A percentile compares a stretch with the other conserved stretches of the same genome.
Evolutionary conservation across 495 filamentous ascomycete genomes (phyloP).

Genomic region (Chaetomium cochliodes): DNA sequence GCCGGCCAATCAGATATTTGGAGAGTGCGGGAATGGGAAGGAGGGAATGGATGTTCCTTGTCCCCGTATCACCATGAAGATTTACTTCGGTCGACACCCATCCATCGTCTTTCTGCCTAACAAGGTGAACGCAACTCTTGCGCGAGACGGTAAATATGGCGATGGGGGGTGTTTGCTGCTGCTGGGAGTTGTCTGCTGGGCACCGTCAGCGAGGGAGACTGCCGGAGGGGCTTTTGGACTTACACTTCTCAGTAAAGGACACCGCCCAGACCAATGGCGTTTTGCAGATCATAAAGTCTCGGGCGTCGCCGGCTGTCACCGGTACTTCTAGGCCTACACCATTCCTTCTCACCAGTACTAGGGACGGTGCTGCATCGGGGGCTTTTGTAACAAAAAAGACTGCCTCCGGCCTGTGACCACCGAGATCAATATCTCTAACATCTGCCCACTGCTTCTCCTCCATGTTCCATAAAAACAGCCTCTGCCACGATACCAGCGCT

Average conservation of each 20-base stretch:
- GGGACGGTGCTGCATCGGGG: conserved; percentile 36
- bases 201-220: conserved; percentile 1
- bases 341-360: conserved; percentile 58
- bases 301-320: conserved; percentile 31
- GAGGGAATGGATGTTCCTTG: conserved; percentile 40
- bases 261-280: conserved; percentile 46
- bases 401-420: conserved; percentile 52
- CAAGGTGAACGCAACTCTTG: conserved; percentile 48
- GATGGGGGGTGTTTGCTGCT: conserved; percentile 16
- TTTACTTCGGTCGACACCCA: conserved; percentile 44
- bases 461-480: conserved; percentile 59
- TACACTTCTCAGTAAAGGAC: conserved; percentile 44
- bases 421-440: conserved; percentile 48
- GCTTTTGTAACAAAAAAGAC: conserved; percentile 55
- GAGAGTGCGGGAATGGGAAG: conserved; percentile 48
- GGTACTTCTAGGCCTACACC: conserved; percentile 56
- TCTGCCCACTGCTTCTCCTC: conserved; percentile 50
- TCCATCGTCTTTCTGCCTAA: conserved; percentile 37
- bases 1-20: conserved; percentile 46
- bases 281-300: conserved; percentile 44
- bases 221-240: conserved; percentile 6
- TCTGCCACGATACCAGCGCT: conserved; percentile 57
- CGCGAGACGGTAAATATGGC: conserved; percentile 44
- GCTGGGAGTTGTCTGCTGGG: conserved; percentile 18
- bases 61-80: conserved; percentile 29